These are phyloP conservation scores for Ophiostoma sp. DNA, from an alignment of 2,329 filamentous ascomycete genomes.

Conservation along the genomic window DNA sequence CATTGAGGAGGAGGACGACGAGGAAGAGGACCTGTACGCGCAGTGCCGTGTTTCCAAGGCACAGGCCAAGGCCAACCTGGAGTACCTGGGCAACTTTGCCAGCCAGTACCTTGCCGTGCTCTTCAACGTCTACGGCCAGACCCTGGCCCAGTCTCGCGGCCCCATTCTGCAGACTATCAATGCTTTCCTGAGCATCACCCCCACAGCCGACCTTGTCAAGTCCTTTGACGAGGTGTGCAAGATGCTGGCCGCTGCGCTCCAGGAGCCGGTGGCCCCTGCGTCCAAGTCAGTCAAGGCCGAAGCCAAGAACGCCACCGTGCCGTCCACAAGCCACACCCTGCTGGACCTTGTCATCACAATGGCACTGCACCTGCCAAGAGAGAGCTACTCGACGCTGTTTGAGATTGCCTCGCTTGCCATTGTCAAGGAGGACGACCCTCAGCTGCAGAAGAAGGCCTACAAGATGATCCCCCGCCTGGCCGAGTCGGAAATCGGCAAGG, in stretches of 20 bases:
- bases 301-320: constrained; percentile 54
- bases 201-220: constrained; percentile 69
- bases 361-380: constrained; percentile 82
- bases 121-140: constrained; percentile 99
- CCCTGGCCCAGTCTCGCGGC: constrained; percentile 83
- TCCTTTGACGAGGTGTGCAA: constrained; percentile 83
- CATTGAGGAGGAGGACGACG: constrained; percentile 50
- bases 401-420: constrained; percentile 80
- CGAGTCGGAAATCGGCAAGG: constrained; percentile 69
- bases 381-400: constrained; percentile 81
- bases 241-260: constrained; percentile 71
- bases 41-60: constrained; percentile 73
- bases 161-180: constrained; percentile 94
- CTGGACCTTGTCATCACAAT: constrained; percentile 98
- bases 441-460: constrained; percentile 98
- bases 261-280: constrained; percentile 38
- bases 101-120: constrained; percentile 89
- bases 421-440: constrained; percentile 74
- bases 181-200: constrained; percentile 84
- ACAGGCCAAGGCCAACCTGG: constrained; percentile 70
- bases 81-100: constrained; percentile 72
- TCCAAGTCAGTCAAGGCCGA: constrained; percentile 40
- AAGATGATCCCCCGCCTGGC: constrained; percentile 91
- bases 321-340: constrained; percentile 86
- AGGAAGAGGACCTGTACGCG: constrained; percentile 69